These are phyloP conservation scores for Populus tremula DNA, from an alignment of 345 rosid genomes.

Conservation along the genomic window DNA sequence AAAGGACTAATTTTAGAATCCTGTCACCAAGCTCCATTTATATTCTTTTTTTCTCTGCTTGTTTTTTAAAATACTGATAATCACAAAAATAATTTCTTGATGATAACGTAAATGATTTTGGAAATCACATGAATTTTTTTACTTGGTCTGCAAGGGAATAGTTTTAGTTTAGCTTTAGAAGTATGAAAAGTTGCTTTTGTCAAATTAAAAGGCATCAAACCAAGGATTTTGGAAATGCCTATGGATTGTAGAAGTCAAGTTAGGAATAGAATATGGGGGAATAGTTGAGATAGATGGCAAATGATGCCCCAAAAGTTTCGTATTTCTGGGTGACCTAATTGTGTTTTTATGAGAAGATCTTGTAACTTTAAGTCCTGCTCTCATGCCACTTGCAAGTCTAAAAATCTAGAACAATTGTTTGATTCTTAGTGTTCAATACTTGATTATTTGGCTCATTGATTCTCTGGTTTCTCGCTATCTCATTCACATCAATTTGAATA, in stretches of 20 bases:
- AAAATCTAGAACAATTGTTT: not conserved
- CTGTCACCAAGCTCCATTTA: no score
- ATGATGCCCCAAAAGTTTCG: not conserved
- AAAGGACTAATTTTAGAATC: no score
- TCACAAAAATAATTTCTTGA: no score
- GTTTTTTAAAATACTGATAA: no score
- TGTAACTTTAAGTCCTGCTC: not conserved
- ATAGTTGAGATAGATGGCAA: conserved; percentile 1
- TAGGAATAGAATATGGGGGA: conserved; percentile 4
- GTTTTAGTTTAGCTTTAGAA: not conserved
- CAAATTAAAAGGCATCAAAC: not conserved
- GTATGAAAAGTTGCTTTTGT: not conserved
- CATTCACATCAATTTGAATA: not conserved
- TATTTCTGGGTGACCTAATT: not conserved
- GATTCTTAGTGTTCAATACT: not conserved
- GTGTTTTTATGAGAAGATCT: not conserved
- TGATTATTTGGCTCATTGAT: not conserved
- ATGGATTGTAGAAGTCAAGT: not conserved
- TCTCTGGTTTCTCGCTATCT: not conserved
- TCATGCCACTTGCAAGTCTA: not conserved
- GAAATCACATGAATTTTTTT: not conserved
- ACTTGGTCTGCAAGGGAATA: not conserved
- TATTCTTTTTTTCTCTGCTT: no score
- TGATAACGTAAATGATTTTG: not conserved
- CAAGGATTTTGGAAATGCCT: not conserved